These are phyloP conservation scores for Suillus paluster DNA, from an alignment of 768 basidiomycete species.

Conservation along the genomic window DNA sequence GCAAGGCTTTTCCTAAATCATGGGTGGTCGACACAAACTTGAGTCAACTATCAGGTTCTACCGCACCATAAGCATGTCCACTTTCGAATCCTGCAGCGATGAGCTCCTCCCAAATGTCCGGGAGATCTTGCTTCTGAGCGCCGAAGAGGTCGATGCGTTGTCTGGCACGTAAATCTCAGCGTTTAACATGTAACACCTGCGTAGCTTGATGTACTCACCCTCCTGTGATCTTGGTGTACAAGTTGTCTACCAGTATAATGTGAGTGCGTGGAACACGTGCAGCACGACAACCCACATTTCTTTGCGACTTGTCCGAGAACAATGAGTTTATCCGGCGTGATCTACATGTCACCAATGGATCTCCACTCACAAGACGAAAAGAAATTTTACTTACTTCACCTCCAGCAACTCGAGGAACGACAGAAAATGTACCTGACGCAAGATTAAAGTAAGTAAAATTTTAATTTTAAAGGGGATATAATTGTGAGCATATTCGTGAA, in stretches of 20 bases:
- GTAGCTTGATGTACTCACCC: constrained; percentile 22
- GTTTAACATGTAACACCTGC: background rate
- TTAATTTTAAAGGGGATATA: background rate
- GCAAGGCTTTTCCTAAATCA: constrained; percentile 48
- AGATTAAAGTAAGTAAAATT: background rate
- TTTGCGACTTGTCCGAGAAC: constrained; percentile 67
- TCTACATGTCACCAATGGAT: constrained; percentile 20
- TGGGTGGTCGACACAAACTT: background rate
- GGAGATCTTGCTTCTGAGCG: constrained; percentile 69
- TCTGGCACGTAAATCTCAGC: constrained; percentile 30
- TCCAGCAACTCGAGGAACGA: constrained; percentile 71
- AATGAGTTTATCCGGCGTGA: constrained; percentile 68
- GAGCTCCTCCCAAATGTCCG: constrained; percentile 69
- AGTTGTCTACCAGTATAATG: constrained; percentile 34
- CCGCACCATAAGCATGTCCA: constrained; percentile 74
- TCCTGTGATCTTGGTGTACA: constrained; percentile 68
- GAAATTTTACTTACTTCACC: constrained; percentile 51
- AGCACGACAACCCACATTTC: constrained; percentile 47
- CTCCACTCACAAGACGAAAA: background rate
- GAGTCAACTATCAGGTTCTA: background rate
- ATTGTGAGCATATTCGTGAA: background rate
- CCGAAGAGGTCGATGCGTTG: constrained; percentile 77
- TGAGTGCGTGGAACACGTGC: background rate
- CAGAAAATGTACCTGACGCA: constrained; percentile 59
- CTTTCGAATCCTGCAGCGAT: constrained; percentile 72